Conservation (phyloP, 2,329 filamentous ascomycete genomes). For the Hortaea werneckii region DNA sequence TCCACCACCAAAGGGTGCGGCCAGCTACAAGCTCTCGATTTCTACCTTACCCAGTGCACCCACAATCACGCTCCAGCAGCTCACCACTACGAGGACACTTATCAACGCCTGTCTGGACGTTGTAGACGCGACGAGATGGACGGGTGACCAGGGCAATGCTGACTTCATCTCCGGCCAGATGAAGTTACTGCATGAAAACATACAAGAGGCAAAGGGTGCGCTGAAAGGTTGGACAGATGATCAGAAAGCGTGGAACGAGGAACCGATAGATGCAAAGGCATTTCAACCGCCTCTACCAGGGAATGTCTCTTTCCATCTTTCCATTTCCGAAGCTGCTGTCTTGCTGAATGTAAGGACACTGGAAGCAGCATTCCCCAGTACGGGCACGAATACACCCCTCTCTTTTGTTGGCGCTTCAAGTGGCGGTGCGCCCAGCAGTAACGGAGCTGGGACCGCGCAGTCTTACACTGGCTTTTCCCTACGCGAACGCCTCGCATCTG, state of each 20-base stretch:
- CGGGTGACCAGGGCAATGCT: constrained; percentile 52
- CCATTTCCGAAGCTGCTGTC: constrained; percentile 45
- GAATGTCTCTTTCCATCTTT: constrained; percentile 62
- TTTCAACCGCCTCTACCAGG: constrained; percentile 55
- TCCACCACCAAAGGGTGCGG: constrained; percentile 41
- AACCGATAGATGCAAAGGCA: constrained; percentile 42
- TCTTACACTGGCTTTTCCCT: constrained; percentile 47
- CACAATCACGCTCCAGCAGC: constrained; percentile 54
- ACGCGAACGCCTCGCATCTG: constrained; percentile 43
- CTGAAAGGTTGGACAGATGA: constrained; percentile 46
- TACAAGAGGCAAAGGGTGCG: constrained; percentile 49
- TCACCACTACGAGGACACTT: constrained; percentile 62
- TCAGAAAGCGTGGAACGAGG: constrained; percentile 46
- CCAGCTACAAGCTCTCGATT: constrained; percentile 42
- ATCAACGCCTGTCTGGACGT: constrained; percentile 78
- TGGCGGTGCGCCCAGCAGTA: too few species aligned
- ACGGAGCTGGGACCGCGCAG: too few species aligned
- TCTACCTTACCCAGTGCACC: constrained; percentile 45
- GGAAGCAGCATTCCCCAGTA: constrained; percentile 38
- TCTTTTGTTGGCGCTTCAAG: constrained; percentile 10
- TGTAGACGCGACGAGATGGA: constrained; percentile 65
- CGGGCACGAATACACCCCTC: constrained; percentile 25
- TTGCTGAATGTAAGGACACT: constrained; percentile 57
- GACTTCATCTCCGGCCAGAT: constrained; percentile 50
- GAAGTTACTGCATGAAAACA: constrained; percentile 49